These are phyloP conservation scores for Pelargonium fulgidum DNA, from an alignment of 441 rosid genomes.

Conservation along the genomic window DNA sequence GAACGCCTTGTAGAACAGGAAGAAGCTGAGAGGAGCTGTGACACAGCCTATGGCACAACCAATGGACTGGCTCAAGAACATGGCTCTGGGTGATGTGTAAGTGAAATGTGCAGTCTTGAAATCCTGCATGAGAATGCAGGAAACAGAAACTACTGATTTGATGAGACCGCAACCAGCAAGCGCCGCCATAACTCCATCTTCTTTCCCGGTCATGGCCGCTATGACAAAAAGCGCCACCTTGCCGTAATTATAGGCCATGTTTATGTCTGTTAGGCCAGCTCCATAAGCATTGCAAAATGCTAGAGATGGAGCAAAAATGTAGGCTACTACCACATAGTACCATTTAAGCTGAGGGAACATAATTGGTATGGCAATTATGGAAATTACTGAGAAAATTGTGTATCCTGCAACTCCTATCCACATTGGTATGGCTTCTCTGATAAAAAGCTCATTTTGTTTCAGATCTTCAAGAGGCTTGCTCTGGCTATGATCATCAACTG, in stretches of 20 bases:
- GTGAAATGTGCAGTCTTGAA: constrained; percentile 86
- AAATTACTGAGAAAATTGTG: constrained; percentile 47
- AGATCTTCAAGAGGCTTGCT: constrained; percentile 30
- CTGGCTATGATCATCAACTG: constrained; percentile 21
- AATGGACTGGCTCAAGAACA: constrained; percentile 74
- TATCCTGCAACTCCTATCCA: constrained; percentile 75
- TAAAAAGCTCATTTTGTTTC: constrained; percentile 58
- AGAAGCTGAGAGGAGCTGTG: constrained; percentile 75
- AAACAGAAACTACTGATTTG: constrained; percentile 71
- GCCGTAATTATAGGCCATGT: constrained; percentile 92
- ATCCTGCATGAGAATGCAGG: constrained; percentile 92
- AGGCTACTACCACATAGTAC: constrained; percentile 76
- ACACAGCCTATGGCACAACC: constrained; percentile 84
- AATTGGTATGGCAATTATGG: constrained; percentile 58
- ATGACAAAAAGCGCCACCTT: constrained; percentile 80
- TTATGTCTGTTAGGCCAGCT: constrained; percentile 91
- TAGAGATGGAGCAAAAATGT: constrained; percentile 73
- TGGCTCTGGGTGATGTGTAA: constrained; percentile 77
- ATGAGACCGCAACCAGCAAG: constrained; percentile 86
- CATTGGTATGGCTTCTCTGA: constrained; percentile 65
- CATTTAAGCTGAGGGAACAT: constrained; percentile 91
- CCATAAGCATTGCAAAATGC: constrained; percentile 96
- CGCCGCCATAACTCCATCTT: constrained; percentile 69
- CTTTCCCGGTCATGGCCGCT: constrained; percentile 57
- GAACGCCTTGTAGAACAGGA: constrained; percentile 76